phyloP scores from a whole-genome alignment of 75 land plant species.

The Picea glauca region DNA sequence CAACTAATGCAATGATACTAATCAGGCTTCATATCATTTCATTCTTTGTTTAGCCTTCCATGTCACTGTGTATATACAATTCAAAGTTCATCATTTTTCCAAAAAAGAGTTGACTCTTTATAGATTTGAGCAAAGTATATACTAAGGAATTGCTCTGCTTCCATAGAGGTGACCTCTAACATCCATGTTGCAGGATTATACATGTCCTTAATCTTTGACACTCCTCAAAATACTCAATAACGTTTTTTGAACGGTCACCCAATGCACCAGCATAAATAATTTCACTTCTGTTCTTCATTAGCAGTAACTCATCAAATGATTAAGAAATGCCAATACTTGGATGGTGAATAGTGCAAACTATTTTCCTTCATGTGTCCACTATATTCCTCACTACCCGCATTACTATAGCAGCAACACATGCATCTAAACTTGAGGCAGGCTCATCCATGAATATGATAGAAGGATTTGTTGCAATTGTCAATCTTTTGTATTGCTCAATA shows the following conservation, averaged over 20 bases:
- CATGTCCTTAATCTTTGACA: no score
- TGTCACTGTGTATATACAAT: no score
- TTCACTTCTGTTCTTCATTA: constrained; percentile 64
- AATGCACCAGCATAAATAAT: constrained; percentile 58
- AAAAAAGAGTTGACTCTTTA: no score
- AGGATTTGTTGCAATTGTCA: constrained; percentile 67
- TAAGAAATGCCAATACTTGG: constrained; percentile 62
- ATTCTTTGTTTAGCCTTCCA: no score
- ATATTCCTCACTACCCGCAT: constrained; percentile 62
- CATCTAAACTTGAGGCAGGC: constrained; percentile 63
- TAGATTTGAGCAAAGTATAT: no score
- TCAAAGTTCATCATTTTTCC: no score
- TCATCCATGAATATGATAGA: constrained; percentile 76
- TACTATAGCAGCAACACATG: constrained; percentile 55
- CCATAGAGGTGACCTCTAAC: no score
- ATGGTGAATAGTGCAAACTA: constrained; percentile 21
- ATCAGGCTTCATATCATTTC: no score
- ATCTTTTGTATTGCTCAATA: constrained; percentile 64
- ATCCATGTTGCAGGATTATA: no score
- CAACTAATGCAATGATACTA: no score
- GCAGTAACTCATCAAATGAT: constrained; percentile 66
- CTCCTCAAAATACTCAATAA: constrained; percentile 65
- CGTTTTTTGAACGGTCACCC: constrained; percentile 38
- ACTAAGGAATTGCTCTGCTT: no score
- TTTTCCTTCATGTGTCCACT: constrained; percentile 42